Conservation (phyloP, 768 basidiomycete genomes). For the Lactifluus pinguis region DNA sequence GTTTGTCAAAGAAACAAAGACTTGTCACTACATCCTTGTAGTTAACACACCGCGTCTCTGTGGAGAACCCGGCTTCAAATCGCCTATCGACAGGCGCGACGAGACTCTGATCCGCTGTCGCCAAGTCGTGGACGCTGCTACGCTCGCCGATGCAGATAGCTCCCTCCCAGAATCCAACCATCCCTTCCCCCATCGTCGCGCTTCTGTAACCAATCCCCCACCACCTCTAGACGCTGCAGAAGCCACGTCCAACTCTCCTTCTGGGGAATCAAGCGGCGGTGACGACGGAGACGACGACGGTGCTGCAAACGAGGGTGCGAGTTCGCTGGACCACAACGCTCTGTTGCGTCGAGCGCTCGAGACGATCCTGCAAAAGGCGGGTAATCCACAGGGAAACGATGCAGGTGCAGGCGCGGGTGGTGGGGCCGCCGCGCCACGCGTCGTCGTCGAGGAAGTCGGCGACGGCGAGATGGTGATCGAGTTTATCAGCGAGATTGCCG, state of each 20-base stretch:
- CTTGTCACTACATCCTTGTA: conserved; percentile 89
- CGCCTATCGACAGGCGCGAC: conserved; percentile 52
- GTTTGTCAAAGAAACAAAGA: conserved; percentile 88
- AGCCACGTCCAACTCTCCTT: background rate
- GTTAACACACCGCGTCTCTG: conserved; percentile 94
- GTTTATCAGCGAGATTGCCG: conserved; percentile 15
- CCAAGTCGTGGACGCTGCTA: conserved; percentile 44
- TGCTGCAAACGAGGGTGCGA: background rate
- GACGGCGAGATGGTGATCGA: conserved; percentile 22
- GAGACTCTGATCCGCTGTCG: conserved; percentile 73
- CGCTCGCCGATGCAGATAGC: conserved; percentile 22
- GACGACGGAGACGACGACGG: background rate
- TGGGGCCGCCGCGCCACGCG: background rate
- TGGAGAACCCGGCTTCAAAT: conserved; percentile 86
- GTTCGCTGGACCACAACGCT: background rate
- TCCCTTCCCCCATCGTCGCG: conserved; percentile 29
- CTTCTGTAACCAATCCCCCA: background rate
- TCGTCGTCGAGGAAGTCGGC: conserved; percentile 19
- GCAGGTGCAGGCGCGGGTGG: background rate
- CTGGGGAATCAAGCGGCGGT: background rate
- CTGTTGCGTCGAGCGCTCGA: conserved; percentile 17
- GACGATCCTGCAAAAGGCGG: conserved; percentile 7
- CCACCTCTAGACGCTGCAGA: conserved; percentile 11
- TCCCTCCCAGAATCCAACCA: conserved; percentile 43
- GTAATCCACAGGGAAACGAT: background rate